Base-by-base conservation (phyloP, 139 green algal genomes). In the Astrephomene gubernaculifera region DNA sequence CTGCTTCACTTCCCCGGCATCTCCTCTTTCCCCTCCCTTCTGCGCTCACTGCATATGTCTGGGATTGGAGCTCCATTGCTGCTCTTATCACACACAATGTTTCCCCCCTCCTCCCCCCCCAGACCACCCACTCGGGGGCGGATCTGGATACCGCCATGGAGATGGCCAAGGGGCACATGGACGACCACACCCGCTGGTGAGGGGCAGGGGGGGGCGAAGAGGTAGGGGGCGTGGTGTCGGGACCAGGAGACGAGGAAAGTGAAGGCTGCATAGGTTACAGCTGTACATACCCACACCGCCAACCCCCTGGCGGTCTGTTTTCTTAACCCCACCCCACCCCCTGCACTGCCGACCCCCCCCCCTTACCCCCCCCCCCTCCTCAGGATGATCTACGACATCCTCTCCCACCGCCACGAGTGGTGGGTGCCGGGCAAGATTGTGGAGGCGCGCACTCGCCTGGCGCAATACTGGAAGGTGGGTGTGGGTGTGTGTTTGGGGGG, bases 361-460 rank as follows among this genome's bases (percentile, higher is more conserved):
- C 64, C 35, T 45, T 4, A 4, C 33, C 65, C 65, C 4, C n/a
- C 65, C 36, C 35, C 33, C 36, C 36, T 21, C 35, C 36, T 39
- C 60, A 83, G 93, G 93, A 88, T 92, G 17, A 81, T 97, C 41
- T 86, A 91, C 79, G 96, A 98, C 89, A 79, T 99, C 41, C 89
- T 97, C 65, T 53, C 65, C 25, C 93, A 98, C 86, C 91, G 96
- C 67, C 87, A 95, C 61, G 96, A 93, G 65, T 98, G 95, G 94
- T 98, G 95, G 95, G 94, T 96, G 70, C 95, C 95, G 8, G 93
- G 93, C 54, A 98, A 98, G 89, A 93, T 97, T 33, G 95, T 98
- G 65, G 93, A 97, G 87, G 83, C 92, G 1, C 88, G 95, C 1
- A 39, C 91, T 64, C 71, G 89, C 2, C 85, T 98, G 36, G 87